Conservation (phyloP, 1,139 yeast genomes). For the Yamadazyma atmosphaerica region DNA sequence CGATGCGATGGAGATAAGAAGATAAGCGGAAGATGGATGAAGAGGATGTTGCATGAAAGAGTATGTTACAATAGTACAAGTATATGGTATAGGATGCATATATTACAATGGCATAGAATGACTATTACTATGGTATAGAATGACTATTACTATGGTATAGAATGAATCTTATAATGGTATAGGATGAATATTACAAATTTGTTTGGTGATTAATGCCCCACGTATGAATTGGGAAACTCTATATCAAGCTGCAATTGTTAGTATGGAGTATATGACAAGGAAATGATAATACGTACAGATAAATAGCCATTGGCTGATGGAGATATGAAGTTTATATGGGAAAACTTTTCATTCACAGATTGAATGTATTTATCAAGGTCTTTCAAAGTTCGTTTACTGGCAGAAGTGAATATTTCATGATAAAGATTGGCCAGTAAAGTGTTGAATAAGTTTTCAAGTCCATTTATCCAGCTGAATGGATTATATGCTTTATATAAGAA, state of each 20-base stretch:
- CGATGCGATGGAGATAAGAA: too few relatives aligned
- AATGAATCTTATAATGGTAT: too few relatives aligned
- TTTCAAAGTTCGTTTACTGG: constrained; percentile 24
- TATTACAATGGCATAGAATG: too few relatives aligned
- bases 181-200: too few relatives aligned
- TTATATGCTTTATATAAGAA: constrained; percentile 41
- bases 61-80: too few relatives aligned
- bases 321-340: constrained; percentile 44
- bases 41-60: too few relatives aligned
- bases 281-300: constrained; percentile 41
- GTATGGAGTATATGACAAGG: neutral
- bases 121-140: too few relatives aligned
- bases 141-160: too few relatives aligned
- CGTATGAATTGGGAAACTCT: constrained; percentile 28
- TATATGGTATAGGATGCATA: too few relatives aligned
- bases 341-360: constrained; percentile 32
- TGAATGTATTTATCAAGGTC: constrained; percentile 49
- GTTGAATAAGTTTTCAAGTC: constrained; percentile 46
- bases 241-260: constrained; percentile 10
- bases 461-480: constrained; percentile 34
- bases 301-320: constrained; percentile 61
- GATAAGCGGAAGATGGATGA: too few relatives aligned
- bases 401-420: neutral
- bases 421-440: constrained; percentile 1
- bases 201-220: too few relatives aligned